Evolutionary conservation across 768 basidiomycete species (phyloP), one percentile per base, ranked within the genome.

Genomic region (Tulasnella sp.): DNA sequence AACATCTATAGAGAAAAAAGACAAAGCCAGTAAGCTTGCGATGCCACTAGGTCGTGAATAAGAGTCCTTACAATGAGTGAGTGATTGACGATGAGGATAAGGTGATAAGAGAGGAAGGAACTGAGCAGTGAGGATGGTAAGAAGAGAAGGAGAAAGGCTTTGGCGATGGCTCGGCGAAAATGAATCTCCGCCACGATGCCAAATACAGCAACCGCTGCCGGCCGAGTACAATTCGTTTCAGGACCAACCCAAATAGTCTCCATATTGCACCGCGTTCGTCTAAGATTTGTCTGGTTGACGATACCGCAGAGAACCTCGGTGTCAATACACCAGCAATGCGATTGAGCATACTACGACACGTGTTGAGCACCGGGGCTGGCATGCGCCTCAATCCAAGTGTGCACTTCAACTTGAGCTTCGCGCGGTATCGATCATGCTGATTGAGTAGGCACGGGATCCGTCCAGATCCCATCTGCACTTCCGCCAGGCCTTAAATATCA

Each of bases 31-130:
- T 31, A 12, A 53, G n/a, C 2, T 41, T 10, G 4, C 52, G 29
- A 38, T 38, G n/a, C n/a, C n/a, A n/a, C 34, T 44, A 27, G 41
- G 38, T 43, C 0, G 34, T 19, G 30, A 21, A 10, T 31, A 24
- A 8, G 43, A 34, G 41, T 43, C 25, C 42, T 15, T 56, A 29
- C 21, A 43, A 27, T 22, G 24, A 43, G 19, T 25, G 50, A 56
- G 54, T 3, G 54, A 44, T 7, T 19, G 54, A 56, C 34, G 44
- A 56, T 12, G 54, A 42, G 54, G 54, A 19, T 56, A 46, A 43
- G 31, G 27, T 38, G 52, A 41, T 30, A 38, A 10, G 52, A 53
- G 30, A 38, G 52, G 52, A 38, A 31, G 27, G 31, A 10, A 12
- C n/a, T 24, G 12, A 38, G 22, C 50, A 31, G 24, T 15, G 49